phyloP scores from a whole-genome alignment of 805 yeast species.

The Myxozyma neotropica region DNA sequence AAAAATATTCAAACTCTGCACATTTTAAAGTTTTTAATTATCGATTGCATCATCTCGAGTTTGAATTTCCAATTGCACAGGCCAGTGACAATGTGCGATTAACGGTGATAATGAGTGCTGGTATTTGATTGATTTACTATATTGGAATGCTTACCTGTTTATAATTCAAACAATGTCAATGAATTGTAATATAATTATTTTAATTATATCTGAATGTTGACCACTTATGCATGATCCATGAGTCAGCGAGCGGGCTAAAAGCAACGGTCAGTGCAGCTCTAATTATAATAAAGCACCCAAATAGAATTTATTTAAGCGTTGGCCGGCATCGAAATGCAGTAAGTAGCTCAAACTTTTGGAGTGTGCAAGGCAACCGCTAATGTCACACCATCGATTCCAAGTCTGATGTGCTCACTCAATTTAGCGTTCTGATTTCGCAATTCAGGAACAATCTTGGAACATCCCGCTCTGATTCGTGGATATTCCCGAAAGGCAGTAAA shows the following conservation, averaged over 20 bases:
- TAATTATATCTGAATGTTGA: no score
- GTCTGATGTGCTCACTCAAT: not conserved
- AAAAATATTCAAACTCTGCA: not conserved
- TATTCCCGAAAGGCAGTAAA: not conserved
- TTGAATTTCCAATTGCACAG: not conserved
- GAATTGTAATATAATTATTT: no score
- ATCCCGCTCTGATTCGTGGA: not conserved
- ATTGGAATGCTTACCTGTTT: no score
- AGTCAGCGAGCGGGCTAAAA: no score
- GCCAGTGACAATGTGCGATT: not conserved
- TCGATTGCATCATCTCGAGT: slow-evolving; percentile 5
- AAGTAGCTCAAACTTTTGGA: no score
- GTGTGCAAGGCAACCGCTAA: not conserved
- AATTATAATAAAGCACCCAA: no score
- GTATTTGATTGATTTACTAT: no score
- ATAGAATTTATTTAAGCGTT: no score
- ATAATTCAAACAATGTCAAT: no score
- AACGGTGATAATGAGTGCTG: not conserved
- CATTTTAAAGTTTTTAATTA: not conserved
- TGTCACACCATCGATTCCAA: slow-evolving; percentile 5
- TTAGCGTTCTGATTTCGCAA: not conserved
- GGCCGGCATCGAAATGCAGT: no score
- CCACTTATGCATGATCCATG: no score
- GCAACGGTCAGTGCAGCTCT: no score
- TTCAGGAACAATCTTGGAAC: not conserved